These are phyloP conservation scores for Prillingera fragicola DNA, from an alignment of 1,284 basidiomycete genomes.

Conservation along the genomic window DNA sequence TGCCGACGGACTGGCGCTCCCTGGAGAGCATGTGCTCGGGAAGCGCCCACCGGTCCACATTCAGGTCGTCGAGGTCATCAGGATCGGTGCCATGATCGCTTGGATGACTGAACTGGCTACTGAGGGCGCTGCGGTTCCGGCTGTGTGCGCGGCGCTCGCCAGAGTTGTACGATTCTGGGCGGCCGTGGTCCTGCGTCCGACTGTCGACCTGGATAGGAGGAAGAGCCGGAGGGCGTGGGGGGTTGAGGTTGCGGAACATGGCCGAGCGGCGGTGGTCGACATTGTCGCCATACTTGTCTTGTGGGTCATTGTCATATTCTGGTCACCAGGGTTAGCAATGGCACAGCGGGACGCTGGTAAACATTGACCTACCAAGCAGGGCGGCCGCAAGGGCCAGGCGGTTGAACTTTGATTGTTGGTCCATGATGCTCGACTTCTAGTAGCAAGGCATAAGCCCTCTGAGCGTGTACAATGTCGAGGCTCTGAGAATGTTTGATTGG, in stretches of 20 bases:
- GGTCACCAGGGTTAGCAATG: conserved; percentile 2
- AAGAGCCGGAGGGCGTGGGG: conserved; percentile 5
- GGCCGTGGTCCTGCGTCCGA: background rate
- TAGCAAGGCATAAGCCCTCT: too few relatives aligned
- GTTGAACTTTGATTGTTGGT: conserved; percentile 17
- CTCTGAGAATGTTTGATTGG: too few relatives aligned
- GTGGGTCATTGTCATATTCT: conserved; percentile 46
- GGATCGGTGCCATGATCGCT: too few relatives aligned
- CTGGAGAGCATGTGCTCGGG: conserved; percentile 1
- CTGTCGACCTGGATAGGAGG: conserved; percentile 14
- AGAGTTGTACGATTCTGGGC: background rate
- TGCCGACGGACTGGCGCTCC: conserved; percentile 1
- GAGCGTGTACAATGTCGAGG: too few relatives aligned
- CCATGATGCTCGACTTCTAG: too few relatives aligned
- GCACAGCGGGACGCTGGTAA: background rate
- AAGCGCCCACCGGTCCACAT: conserved; percentile 1
- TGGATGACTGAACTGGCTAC: background rate
- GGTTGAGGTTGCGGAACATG: conserved; percentile 30
- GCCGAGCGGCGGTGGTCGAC: conserved; percentile 33
- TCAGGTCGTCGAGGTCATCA: conserved; percentile 1
- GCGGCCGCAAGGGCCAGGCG: conserved; percentile 43
- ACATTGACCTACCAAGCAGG: conserved; percentile 18
- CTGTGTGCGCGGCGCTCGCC: background rate
- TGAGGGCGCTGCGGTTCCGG: background rate
- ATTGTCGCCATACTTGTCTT: conserved; percentile 14